These are phyloP conservation scores for Bipolaris gigantea DNA, from an alignment of 2,329 filamentous ascomycete genomes.

Conservation along the genomic window DNA sequence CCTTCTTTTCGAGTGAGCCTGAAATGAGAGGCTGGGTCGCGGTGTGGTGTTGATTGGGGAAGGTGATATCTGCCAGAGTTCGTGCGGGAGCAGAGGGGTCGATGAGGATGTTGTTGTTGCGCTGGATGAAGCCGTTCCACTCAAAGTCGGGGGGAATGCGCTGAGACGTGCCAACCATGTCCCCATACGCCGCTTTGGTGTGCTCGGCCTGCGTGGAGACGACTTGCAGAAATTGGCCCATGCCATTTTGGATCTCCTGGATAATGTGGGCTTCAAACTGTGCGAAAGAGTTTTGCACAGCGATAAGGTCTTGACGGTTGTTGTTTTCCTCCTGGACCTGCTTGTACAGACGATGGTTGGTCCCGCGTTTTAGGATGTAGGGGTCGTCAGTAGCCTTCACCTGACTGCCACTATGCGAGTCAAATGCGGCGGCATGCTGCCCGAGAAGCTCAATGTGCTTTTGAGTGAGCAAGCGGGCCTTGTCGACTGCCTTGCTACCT, in stretches of 20 bases:
- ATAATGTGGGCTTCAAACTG: constrained; percentile 86
- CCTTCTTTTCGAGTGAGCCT: constrained; percentile 87
- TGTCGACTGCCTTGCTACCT: constrained; percentile 87
- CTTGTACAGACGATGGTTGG: constrained; percentile 81
- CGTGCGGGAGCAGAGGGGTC: constrained; percentile 76
- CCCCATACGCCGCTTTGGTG: constrained; percentile 75
- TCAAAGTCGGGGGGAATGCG: constrained; percentile 83
- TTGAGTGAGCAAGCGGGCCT: constrained; percentile 81
- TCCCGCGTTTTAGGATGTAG: constrained; percentile 80
- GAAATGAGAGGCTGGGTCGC: constrained; percentile 83
- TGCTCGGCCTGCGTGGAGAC: constrained; percentile 80
- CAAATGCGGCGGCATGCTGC: constrained; percentile 78
- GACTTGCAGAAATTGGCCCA: constrained; percentile 82
- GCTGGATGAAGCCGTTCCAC: constrained; percentile 80
- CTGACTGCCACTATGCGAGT: constrained; percentile 68
- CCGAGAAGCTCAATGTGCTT: constrained; percentile 95
- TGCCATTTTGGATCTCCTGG: constrained; percentile 76
- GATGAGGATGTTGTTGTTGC: constrained; percentile 72
- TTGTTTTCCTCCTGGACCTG: constrained; percentile 96
- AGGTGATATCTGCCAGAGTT: constrained; percentile 71
- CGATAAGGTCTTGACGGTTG: constrained; percentile 86
- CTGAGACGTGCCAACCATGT: constrained; percentile 78
- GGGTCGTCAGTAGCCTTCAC: constrained; percentile 77
- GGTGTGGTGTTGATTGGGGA: constrained; percentile 85
- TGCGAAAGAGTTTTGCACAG: constrained; percentile 87